Percentiles rank a stretch among this genome's conserved stretches.
Evolutionary conservation across 2,329 filamentous ascomycete genomes (phyloP).

Genomic region (Rachicladosporium sp.): DNA sequence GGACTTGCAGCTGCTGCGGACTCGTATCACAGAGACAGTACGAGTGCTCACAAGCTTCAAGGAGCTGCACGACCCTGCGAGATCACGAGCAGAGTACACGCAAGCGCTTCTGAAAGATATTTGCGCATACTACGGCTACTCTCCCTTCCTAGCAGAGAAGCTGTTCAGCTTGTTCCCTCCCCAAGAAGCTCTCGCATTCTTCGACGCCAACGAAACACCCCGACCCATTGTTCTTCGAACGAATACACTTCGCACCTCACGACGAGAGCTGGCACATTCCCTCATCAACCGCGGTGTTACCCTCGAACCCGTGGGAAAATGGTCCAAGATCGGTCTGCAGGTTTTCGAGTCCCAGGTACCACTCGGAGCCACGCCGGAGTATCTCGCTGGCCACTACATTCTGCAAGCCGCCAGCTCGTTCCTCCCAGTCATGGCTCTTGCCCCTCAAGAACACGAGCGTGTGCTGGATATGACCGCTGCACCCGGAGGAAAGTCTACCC

Average conservation of each 20-base stretch:
- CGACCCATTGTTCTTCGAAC: slow-evolving; percentile 92
- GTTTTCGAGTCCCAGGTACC: slow-evolving; percentile 84
- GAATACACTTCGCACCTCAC: slow-evolving; percentile 74
- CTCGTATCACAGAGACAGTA: slow-evolving; percentile 83
- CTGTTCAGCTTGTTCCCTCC: slow-evolving; percentile 86
- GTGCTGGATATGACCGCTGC: slow-evolving; percentile 91
- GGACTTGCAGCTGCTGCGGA: slow-evolving; percentile 78
- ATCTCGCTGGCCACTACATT: slow-evolving; percentile 94
- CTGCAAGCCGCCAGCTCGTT: slow-evolving; percentile 97
- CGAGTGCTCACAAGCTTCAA: slow-evolving; percentile 82
- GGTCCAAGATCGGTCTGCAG: slow-evolving; percentile 95
- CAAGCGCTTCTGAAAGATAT: slow-evolving; percentile 79
- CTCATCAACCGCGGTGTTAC: slow-evolving; percentile 94
- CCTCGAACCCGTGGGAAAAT: slow-evolving; percentile 92
- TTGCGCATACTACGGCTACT: slow-evolving; percentile 95
- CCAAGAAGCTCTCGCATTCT: slow-evolving; percentile 91
- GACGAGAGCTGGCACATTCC: slow-evolving; percentile 74
- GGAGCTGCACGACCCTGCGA: slow-evolving; percentile 64
- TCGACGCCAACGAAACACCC: slow-evolving; percentile 94
- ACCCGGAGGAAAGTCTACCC: slow-evolving; percentile 90
- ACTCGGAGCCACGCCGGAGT: slow-evolving; percentile 90
- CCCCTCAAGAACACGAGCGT: slow-evolving; percentile 83
- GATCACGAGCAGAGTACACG: slow-evolving; percentile 80
- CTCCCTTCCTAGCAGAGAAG: slow-evolving; percentile 87
- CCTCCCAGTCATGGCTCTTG: slow-evolving; percentile 92